Evolutionary conservation across 495 filamentous ascomycete species (phyloP), one percentile per base, ranked within the genome.

Genomic region (Glonium stellatum): DNA sequence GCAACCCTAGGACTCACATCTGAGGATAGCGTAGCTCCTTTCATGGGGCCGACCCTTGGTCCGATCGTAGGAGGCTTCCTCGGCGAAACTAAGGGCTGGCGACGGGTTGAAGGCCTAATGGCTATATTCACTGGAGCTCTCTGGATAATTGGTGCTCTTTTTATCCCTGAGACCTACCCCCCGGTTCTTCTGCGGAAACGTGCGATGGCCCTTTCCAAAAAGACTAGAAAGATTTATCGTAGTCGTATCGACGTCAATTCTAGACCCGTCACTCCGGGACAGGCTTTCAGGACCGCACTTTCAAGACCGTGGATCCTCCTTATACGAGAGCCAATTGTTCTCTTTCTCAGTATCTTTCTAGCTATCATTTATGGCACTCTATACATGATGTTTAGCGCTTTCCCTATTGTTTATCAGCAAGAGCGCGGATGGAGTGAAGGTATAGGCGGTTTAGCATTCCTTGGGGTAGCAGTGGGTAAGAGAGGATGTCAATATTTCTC

Each of bases 351-450:
- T 0, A 22, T 65, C 6, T 68, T 65, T 47, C 65, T 65, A 60
- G 83, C 84, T 13, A 77, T 87, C 36, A 72, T 83, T 11, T 89
- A 87, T 67, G 85, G 83, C 6, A 84, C 81, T 47, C 72, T 89
- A 0, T 89, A 89, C 68, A 77, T 89, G n/a, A 73, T 89, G 19
- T 86, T 90, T 69, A 84, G 84, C 4, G 86, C 85, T 0, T 82
- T 86, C 63, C 79, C 85, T 3, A 62, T 73, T 5, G 83, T 89
- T 15, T 90, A 85, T 66, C 75, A 83, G 46, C 60, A 70, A n/a
- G 69, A 73, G 1, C 86, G 87, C 61, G 75, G 77, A 15, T 89
- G 88, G 75, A 80, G 74, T 21, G 74, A 80, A 18, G 85, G 84
- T 13, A 75, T 80, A 27, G 82, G 80, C 23, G 88, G 87, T 0